A percentile compares a stretch with the other conserved stretches of the same genome.
Conservation (phyloP, 306 rosid genomes). For the Nissolia schottii region DNA sequence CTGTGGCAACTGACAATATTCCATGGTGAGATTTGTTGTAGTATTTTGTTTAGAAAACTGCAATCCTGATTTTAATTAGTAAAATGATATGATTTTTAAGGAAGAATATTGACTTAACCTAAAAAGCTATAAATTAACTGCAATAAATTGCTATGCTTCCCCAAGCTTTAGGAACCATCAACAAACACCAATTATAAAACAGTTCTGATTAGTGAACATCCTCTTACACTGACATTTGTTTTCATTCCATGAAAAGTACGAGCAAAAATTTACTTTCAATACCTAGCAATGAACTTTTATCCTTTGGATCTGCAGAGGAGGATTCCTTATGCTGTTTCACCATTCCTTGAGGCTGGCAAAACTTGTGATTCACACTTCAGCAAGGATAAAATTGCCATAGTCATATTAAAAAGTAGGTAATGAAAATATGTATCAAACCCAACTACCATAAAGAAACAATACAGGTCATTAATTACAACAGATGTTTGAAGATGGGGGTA, state of each 20-base stretch:
- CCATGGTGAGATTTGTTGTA: background rate
- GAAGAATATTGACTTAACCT: slow-evolving; percentile 6
- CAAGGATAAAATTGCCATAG: slow-evolving; percentile 18
- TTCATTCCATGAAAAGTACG: background rate
- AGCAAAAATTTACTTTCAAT: slow-evolving; percentile 9
- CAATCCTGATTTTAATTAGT: background rate
- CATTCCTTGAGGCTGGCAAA: slow-evolving; percentile 44
- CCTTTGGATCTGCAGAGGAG: slow-evolving; percentile 45
- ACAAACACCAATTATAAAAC: background rate
- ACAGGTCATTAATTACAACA: background rate
- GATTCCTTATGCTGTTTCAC: slow-evolving; percentile 54
- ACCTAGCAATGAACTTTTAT: slow-evolving; percentile 53
- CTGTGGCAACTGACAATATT: background rate
- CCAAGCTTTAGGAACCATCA: background rate
- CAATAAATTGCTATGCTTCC: background rate
- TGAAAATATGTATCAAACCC: background rate
- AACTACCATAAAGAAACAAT: background rate
- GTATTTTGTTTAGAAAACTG: background rate
- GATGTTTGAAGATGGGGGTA: background rate
- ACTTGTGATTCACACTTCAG: slow-evolving; percentile 15
- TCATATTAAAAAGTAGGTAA: slow-evolving; percentile 12
- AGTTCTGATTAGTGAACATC: background rate
- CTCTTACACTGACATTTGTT: background rate
- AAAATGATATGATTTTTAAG: background rate
- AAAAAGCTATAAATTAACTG: background rate